Base-by-base conservation (phyloP, 2,329 filamentous ascomycete species). In the Cyphellophora europaea region DNA sequence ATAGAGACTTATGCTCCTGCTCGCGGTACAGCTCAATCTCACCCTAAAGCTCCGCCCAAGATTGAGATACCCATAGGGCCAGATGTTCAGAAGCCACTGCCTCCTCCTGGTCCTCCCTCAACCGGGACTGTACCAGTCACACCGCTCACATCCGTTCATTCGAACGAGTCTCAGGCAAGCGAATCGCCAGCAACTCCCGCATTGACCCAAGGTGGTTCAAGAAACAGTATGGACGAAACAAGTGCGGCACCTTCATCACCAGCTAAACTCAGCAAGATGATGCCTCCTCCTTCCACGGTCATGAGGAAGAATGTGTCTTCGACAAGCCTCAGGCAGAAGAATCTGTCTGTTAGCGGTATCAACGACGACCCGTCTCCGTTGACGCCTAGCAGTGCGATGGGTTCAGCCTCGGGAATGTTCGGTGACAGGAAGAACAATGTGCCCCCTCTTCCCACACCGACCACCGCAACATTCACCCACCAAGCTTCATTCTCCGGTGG, bases 301-400 rank as follows among this genome's bases (percentile, higher is more conserved):
- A 59, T 81, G 40, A 67, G 72, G 29, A 84, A 82, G 59, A 82
- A 80, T 42, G 77, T 78, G 44, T 83, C 81, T 0, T 78, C 79
- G 0, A 77, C 77, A 1, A 84, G 79, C 48, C 56, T 84, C 32
- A 74, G 73, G 45, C 84, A 75, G 39, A 77, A 85, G 32, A 87
- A 85, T 43, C 65, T 88, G 49, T 87, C 85, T 10, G 60, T 73
- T 34, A 66, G 67, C 4, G 72, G 77, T 39, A 67, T 66, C 3
- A 74, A 72, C 2, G 81, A 85, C 31, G 65, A 72, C 32, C 21
- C 8, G 21, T 25, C 21, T 8, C 21, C 21, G n/a, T 8, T 25
- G 21, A 25, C 21, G n/a, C 87, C 84, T 1, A 79, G 82, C 4
- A 73, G 71, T 17, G 93, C 86, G 0, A 84, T 87, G 1, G 68